Conservation (phyloP, 441 rosid species). For the Croton setiger region DNA sequence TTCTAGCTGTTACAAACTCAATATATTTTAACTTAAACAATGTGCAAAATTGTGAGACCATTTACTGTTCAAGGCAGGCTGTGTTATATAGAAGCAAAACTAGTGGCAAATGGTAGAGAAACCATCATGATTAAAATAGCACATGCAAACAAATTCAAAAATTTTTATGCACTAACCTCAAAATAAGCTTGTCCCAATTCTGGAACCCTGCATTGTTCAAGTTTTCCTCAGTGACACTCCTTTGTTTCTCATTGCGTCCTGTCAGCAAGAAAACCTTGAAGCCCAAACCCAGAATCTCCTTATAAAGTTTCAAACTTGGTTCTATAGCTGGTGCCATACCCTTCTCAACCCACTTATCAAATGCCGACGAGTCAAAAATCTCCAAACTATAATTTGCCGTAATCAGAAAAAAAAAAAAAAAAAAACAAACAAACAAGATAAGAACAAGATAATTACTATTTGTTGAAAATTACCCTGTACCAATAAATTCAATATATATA, state of each 20-base stretch:
- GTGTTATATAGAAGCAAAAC: background rate
- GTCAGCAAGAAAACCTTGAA: conserved; percentile 81
- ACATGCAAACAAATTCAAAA: background rate
- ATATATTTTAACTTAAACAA: background rate
- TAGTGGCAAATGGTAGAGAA: background rate
- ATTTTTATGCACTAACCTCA: conserved; percentile 47
- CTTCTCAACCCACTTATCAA: conserved; percentile 82
- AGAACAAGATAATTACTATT: conserved; percentile 1
- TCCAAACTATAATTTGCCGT: conserved; percentile 50
- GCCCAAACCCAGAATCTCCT: conserved; percentile 57
- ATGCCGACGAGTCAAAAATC: conserved; percentile 56
- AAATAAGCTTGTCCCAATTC: conserved; percentile 83
- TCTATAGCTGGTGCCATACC: conserved; percentile 66
- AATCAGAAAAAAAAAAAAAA: background rate
- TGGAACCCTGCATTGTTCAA: conserved; percentile 64
- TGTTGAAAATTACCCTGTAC: background rate
- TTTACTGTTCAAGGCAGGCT: background rate
- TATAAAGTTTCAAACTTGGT: conserved; percentile 73
- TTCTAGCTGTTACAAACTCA: background rate
- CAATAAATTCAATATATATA: conserved; percentile 12
- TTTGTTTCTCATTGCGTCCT: conserved; percentile 66
- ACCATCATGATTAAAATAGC: background rate
- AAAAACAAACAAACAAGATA: background rate
- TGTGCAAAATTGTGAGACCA: background rate
- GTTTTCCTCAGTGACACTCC: conserved; percentile 61